Percentiles rank a stretch among this genome's conserved stretches.
Evolutionary conservation across 1,284 basidiomycete genomes (phyloP).

Genomic region (Heterobasidion annosum): DNA sequence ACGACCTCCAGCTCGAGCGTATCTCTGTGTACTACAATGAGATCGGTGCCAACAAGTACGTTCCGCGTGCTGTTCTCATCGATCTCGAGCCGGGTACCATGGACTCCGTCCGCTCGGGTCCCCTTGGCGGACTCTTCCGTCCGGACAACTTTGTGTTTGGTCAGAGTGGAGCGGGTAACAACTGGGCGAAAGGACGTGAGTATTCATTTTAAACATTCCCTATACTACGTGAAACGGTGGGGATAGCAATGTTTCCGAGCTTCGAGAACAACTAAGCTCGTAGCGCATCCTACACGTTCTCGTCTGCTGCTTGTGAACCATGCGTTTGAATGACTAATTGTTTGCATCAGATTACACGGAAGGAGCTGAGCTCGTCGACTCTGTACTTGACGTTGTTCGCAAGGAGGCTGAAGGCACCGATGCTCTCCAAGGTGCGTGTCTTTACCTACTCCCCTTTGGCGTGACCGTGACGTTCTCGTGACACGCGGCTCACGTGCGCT

Average conservation of each 20-base stretch:
- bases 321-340: background rate
- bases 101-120: constrained; percentile 87
- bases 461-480: constrained; percentile 10
- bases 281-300: constrained; percentile 37
- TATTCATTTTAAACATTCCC: constrained; percentile 13
- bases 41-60: constrained; percentile 88
- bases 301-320: constrained; percentile 8
- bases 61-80: constrained; percentile 91
- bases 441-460: constrained; percentile 10
- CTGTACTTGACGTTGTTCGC: constrained; percentile 83
- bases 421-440: constrained; percentile 70
- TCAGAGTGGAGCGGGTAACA: constrained; percentile 90
- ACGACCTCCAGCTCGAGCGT: constrained; percentile 95
- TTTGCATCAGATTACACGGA: constrained; percentile 72
- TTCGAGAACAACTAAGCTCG: background rate
- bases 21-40: constrained; percentile 97
- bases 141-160: constrained; percentile 95
- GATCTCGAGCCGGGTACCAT: constrained; percentile 97
- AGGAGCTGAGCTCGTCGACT: constrained; percentile 93
- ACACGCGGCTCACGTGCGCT: constrained; percentile 11
- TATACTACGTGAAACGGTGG: background rate
- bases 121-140: constrained; percentile 82
- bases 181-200: constrained; percentile 92
- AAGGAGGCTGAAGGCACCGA: constrained; percentile 90
- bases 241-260: background rate